Base-by-base conservation (phyloP, 1,139 yeast species). In the Zhuliangozyma blackwelliae region DNA sequence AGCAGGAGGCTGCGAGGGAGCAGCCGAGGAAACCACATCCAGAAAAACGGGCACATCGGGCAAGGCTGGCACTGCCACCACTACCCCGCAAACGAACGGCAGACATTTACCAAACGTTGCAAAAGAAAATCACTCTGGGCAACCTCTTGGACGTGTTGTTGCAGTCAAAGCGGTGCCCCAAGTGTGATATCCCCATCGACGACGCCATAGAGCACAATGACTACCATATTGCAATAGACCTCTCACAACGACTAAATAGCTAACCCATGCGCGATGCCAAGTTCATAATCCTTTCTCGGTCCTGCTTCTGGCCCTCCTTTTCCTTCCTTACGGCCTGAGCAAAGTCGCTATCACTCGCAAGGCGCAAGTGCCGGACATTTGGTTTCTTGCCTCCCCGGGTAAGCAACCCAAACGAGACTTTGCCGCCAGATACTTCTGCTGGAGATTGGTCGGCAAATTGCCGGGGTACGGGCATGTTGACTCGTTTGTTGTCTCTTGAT, bases 331-430 rank as follows among this genome's bases (percentile, higher is more conserved):
- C 41, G 30, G 66, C 53, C 28, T 71, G 63, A 0, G 77, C 79
- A 49, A 80, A 68, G 32, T 59, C 66, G 16, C 68, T 68, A 42
- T 74, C 64, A 2, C 66, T 56, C 1, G 84, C 82, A 26, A 82
- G 55, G 6, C 54, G 55, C 22, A 81, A 55, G 23, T 63, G 68
- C 38, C 69, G 71, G 2, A 75, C 56, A 29, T 60, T 59, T 3
- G 69, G 55, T 36, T 63, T 67, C 47, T 72, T 76, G 3, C 83
- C 84, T 25, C 54, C 52, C 42, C 56, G 77, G 2, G 81, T 69
- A 37, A 82, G 57, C 39, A 82, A 65, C 7, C 75, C 72, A 49
- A 82, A 81, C 8, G 75, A 61, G 7, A 72, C 60, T 10, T 37
- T 48, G 7, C 29, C 21, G 9, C 29, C 29, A 22, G 30, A 28